Evolutionary conservation across 345 rosid genomes (phyloP).

Genomic region (Hibiscus trionum): DNA sequence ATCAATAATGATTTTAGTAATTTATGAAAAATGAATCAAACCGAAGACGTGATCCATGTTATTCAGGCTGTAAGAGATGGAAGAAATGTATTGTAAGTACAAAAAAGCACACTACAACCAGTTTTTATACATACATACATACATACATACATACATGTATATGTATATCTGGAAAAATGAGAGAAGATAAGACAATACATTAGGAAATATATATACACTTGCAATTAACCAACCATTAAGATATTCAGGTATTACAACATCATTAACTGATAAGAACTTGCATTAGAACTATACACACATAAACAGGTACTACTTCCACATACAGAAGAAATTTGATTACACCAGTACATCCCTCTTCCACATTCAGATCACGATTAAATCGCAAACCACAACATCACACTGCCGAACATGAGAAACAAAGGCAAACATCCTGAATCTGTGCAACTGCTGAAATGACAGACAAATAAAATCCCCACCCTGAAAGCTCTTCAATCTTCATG

Average conservation of each 20-base stretch:
- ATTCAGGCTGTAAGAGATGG: too few species aligned
- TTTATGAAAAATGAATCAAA: too few species aligned
- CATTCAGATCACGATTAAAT: neutral
- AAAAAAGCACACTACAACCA: neutral
- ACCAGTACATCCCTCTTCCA: neutral
- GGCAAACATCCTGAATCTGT: constrained; percentile 4
- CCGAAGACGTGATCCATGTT: too few species aligned
- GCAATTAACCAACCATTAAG: neutral
- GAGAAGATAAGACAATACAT: neutral
- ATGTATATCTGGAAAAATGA: neutral
- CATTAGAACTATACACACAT: neutral
- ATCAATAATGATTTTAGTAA: too few species aligned
- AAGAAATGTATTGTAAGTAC: too few species aligned
- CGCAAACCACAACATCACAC: neutral
- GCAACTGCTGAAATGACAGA: neutral
- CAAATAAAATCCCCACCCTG: neutral
- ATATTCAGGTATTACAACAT: neutral
- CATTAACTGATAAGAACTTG: neutral
- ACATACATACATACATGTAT: neutral
- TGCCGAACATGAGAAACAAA: neutral
- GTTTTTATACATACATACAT: neutral
- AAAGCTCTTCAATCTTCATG: constrained; percentile 13
- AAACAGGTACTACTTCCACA: neutral
- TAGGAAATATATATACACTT: neutral
- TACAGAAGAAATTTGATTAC: neutral